Evolutionary conservation across 257 asterid genomes (phyloP), one percentile per base, ranked within the genome.

Genomic region (Cinchona pubescens): DNA sequence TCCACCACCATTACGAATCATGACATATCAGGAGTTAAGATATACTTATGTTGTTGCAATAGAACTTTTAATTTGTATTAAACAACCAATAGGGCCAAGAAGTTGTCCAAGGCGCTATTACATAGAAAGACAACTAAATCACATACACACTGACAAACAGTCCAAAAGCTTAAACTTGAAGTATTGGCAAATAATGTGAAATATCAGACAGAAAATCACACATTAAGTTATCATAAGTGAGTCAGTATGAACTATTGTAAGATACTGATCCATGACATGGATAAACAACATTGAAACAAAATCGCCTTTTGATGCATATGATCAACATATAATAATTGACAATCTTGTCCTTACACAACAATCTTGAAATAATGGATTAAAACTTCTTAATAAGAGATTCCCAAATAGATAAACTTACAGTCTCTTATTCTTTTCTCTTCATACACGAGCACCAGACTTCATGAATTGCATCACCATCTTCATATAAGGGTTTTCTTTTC

Each of bases 361-460:
- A 40, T 8, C 16, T 27, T 38, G 32, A 37, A 38, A 38, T 14
- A 10, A 67, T 37, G 21, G 14, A 65, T 37, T 16, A 65, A 35
- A 63, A 67, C 35, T 23, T 38, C n/a, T 23, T 40, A 29, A 8
- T 16, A 70, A 42, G n/a, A 32, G 35, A 69, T 30, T 14, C 27
- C 45, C 42, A 30, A 51, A 51, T 10, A 51, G 7, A 42, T 19
- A 18, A 1, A 43, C 46, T n/a, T n/a, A 70, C 75, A 86, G 90
- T 71, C 88, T 88, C 88, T 73, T 94, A 72, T 56, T 82, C 12
- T 75, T 81, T 0, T 90, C 95, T 73, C 97, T 83, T 51, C 93
- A 76, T 62, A 94, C 97, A 75, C 97, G 97, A 43, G 99, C 99
- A 80, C 99, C 99, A 55, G 97, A 90, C 83, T 43, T 88, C 97